Evolutionary conservation across 306 rosid species (phyloP).

Genomic region (Cicer cuneatum): DNA sequence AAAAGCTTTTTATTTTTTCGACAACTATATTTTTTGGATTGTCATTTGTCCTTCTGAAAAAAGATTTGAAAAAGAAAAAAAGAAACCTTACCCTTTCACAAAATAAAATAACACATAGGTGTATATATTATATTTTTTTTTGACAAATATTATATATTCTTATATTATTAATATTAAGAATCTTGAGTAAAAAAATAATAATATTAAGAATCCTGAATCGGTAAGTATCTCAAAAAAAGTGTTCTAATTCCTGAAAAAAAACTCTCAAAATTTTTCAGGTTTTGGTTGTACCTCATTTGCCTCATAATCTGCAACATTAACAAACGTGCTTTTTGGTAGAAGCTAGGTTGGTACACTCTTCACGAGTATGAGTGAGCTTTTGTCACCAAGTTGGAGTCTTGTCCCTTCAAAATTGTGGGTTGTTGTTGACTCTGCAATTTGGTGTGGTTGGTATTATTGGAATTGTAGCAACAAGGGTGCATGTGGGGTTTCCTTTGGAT

Average conservation of each 20-base stretch:
- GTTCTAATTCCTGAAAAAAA: conserved; percentile 7
- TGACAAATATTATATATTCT: no score
- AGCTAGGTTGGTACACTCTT: conserved; percentile 4
- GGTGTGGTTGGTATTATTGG: conserved; percentile 47
- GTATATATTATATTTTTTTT: not conserved
- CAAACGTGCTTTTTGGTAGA: not conserved
- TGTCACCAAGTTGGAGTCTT: conserved; percentile 42
- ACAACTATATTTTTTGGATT: not conserved
- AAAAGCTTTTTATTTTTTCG: no score
- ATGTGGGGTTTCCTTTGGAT: conserved; percentile 75
- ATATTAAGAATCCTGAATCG: no score
- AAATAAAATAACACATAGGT: conserved; percentile 8
- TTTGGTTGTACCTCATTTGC: not conserved
- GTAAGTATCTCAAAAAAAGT: not conserved
- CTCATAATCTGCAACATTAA: conserved; percentile 15
- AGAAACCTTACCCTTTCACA: conserved; percentile 9
- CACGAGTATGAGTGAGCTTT: conserved; percentile 46
- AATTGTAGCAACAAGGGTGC: conserved; percentile 57
- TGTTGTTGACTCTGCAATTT: conserved; percentile 42
- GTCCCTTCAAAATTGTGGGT: conserved; percentile 59
- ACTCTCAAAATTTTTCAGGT: conserved; percentile 11
- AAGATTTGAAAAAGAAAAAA: not conserved
- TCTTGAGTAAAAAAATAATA: no score
- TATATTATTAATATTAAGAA: no score
- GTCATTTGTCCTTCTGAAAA: not conserved